Evolutionary conservation across 2,329 filamentous ascomycete genomes (phyloP).

Genomic region (Exserohilum rostratum): DNA sequence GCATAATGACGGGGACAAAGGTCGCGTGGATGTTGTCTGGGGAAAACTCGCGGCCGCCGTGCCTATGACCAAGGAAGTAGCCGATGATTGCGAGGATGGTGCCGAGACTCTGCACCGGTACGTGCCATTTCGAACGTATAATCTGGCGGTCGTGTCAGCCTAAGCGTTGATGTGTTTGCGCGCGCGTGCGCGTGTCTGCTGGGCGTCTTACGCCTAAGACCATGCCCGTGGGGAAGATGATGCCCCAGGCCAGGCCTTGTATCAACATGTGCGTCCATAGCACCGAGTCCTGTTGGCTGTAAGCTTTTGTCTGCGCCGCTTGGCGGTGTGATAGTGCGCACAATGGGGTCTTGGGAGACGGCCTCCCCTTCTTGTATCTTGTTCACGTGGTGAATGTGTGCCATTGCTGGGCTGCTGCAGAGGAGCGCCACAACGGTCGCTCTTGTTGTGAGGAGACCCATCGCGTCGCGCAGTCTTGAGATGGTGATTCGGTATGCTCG

Average conservation of each 20-base stretch:
- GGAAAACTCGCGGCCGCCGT: slow-evolving; percentile 86
- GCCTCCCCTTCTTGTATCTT: slow-evolving; percentile 48
- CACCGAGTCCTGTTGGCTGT: slow-evolving; percentile 67
- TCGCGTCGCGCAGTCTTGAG: slow-evolving; percentile 14
- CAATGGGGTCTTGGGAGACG: slow-evolving; percentile 46
- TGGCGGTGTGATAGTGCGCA: slow-evolving; percentile 18
- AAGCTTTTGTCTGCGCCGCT: slow-evolving; percentile 8
- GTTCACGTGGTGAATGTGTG: slow-evolving; percentile 51
- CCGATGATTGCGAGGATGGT: slow-evolving; percentile 78
- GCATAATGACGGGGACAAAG: slow-evolving; percentile 81
- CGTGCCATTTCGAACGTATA: slow-evolving; percentile 89
- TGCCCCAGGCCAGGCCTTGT: slow-evolving; percentile 84
- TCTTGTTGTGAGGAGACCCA: slow-evolving; percentile 16
- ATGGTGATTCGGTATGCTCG: slow-evolving; percentile 1
- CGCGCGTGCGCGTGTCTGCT: no score
- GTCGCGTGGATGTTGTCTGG: slow-evolving; percentile 68
- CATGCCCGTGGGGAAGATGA: slow-evolving; percentile 95
- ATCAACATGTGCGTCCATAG: slow-evolving; percentile 94
- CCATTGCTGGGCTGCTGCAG: slow-evolving; percentile 32
- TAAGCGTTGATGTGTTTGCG: not conserved
- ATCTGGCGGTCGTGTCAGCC: slow-evolving; percentile 63
- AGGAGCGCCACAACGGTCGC: slow-evolving; percentile 31
- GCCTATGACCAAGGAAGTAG: slow-evolving; percentile 89
- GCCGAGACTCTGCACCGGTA: slow-evolving; percentile 80
- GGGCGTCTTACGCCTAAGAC: slow-evolving; percentile 76